Evolutionary conservation across 1,139 yeast genomes (phyloP).

Genomic region (Zygosaccharomyces pseudobailii): DNA sequence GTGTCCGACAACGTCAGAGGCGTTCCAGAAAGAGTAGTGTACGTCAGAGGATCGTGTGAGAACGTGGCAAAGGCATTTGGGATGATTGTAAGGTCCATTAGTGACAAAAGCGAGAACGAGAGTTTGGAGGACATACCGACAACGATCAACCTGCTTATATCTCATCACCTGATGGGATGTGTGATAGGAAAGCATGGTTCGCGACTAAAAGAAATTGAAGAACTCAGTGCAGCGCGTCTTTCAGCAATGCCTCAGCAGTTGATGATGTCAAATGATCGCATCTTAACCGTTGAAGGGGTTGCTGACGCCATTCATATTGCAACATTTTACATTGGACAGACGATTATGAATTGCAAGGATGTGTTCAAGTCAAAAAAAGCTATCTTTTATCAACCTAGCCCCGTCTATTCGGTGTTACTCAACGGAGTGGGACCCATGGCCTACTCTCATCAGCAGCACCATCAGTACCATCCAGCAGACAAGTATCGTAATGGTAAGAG

Average conservation of each 20-base stretch:
- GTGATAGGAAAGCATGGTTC: conserved; percentile 78
- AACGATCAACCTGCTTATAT: conserved; percentile 60
- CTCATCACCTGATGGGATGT: conserved; percentile 78
- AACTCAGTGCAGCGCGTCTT: conserved; percentile 72
- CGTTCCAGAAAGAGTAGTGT: conserved; percentile 71
- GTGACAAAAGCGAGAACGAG: conserved; percentile 54
- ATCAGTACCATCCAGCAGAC: conserved; percentile 24
- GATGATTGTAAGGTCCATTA: conserved; percentile 61
- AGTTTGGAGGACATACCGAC: conserved; percentile 40
- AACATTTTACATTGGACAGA: conserved; percentile 64
- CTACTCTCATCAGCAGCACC: conserved; percentile 22
- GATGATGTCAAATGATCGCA: conserved; percentile 77
- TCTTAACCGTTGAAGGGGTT: conserved; percentile 69
- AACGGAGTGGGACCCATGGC: conserved; percentile 14
- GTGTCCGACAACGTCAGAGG: conserved; percentile 76
- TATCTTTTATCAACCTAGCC: conserved; percentile 61
- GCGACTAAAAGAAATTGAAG: conserved; percentile 77
- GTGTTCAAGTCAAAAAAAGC: conserved; percentile 47
- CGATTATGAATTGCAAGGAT: conserved; percentile 56
- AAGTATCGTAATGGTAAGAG: conserved; percentile 19
- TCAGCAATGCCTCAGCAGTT: conserved; percentile 72
- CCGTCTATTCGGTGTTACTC: conserved; percentile 27
- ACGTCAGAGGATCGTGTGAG: conserved; percentile 73
- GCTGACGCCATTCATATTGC: conserved; percentile 89
- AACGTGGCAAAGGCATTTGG: conserved; percentile 83